Base-by-base conservation (phyloP, 2,329 filamentous ascomycete genomes). In the Phyllachora maydis region DNA sequence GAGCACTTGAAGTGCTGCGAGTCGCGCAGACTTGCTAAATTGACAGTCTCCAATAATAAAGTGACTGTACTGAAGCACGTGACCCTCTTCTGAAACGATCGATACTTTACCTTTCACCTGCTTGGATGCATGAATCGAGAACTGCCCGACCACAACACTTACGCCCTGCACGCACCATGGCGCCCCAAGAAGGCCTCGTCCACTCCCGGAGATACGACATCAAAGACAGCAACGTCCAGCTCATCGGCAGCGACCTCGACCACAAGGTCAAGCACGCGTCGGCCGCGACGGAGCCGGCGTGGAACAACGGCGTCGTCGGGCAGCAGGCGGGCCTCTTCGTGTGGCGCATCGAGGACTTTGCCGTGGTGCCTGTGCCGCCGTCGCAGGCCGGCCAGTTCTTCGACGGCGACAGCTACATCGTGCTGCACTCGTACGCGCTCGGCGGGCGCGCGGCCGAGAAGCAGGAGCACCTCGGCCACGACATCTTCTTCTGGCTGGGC, bases 401-500 rank as follows among this genome's bases (percentile, higher is more conserved):
- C 42, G 64, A 74, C 23, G 69, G 69, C 15, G 70, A 75, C 40
- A 73, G 66, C 44, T 76, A 68, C 38, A 69, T 75, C 28, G 47
- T 75, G 4, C 50, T 76, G 22, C 50, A 66, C 39, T 65, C 67
- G 4, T 61, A 60, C 41, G 57, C 59, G 34, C 38, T 65, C 16
- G 54, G 54, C 19, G n/a, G n/a, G n/a, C n/a, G n/a, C n/a, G 45
- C 49, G 19, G 45, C 49, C 17, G 42, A 49, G n/a, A 45, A 42
- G 4, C 20, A 16, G 11, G 34, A 57, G 28, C 54, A 50, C 33
- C 47, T 72, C 4, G 49, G 46, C 19, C 68, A 75, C 34, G 67
- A 74, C 23, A 59, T 75, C 36, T 75, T 69, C 52, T 75, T 75
- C 48, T 76, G 68, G 69, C 54, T 75, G 1, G 70, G 70, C 4